Percentiles rank a stretch among this genome's conserved stretches.
Conservation (phyloP, 257 asterid species). For the Perilla frutescens region DNA sequence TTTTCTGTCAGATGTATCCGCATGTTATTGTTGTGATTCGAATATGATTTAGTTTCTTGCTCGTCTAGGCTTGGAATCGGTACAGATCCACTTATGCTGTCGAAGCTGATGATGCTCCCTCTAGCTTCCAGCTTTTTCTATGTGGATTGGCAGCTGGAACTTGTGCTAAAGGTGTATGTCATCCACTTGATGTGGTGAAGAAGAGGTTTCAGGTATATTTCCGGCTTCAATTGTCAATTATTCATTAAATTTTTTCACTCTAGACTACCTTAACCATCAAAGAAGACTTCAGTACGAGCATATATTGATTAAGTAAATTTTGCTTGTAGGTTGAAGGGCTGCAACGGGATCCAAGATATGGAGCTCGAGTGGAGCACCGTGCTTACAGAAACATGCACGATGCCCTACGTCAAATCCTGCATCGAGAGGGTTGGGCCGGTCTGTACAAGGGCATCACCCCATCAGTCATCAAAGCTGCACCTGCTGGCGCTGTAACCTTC, state of each 20-base stretch:
- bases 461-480: constrained; percentile 91
- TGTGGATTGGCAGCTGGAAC: constrained; percentile 94
- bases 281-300: too few species aligned
- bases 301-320: neutral
- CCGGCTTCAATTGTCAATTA: neutral
- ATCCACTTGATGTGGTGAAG: constrained; percentile 96
- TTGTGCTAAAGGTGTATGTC: constrained; percentile 87
- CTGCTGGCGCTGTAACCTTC: constrained; percentile 97
- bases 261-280: neutral
- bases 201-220: constrained; percentile 91
- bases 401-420: constrained; percentile 59
- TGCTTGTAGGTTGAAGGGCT: constrained; percentile 77
- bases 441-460: constrained; percentile 95
- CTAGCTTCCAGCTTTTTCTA: constrained; percentile 83
- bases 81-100: constrained; percentile 42
- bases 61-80: constrained; percentile 72
- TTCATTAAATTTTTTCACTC: neutral
- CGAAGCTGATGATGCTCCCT: constrained; percentile 46
- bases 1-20: neutral
- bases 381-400: constrained; percentile 79
- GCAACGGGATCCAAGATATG: constrained; percentile 79
- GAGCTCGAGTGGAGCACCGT: constrained; percentile 78
- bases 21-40: neutral
- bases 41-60: constrained; percentile 20
- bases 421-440: constrained; percentile 76